Base-by-base conservation (phyloP, 805 yeast species). In the Candida ipomoeae region DNA sequence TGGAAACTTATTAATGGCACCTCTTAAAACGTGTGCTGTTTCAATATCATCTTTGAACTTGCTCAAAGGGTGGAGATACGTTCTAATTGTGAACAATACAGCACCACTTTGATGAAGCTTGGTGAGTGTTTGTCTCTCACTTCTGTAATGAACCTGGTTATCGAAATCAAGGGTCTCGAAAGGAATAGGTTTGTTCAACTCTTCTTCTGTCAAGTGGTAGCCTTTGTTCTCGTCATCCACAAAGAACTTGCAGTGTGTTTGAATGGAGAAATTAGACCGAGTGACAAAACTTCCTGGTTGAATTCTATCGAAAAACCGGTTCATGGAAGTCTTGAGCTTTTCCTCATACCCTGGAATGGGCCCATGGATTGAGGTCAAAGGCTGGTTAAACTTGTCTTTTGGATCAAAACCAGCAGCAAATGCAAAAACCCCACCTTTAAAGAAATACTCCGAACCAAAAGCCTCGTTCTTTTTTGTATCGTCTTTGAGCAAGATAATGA, bases 1-100 rank as follows among this genome's bases (percentile, higher is more conserved):
- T 7, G 85, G 84, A 61, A 87, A 74, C 0, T 83, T 85, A 20
- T 78, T 77, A 34, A 88, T 79, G 1, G 90, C 89, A 7, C 81
- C 84, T 42, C 74, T 69, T 18, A 87, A 66, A 17, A 82, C 77
- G n/a, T 75, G 78, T 5, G 75, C 70, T 1, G 72, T 68, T 44
- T 26, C 79, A 74, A 56, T 77, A 39, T 72, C 82, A 6, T 65
- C 66, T 56, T 76, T 68, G 39, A 82, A 60, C 45, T 70, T 65
- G 43, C 75, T 63, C 58, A 83, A 53, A 23, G 86, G 83, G n/a
- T 81, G 73, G 45, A 74, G 58, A 55, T 82, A 83, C 0, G 88
- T 84, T 55, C 84, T 72, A 47, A 82, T 75, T 2, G 80, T 69
- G 69, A 83, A 82, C 14, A 76, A 62, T 31, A 75, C 68, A 1